A percentile compares a stretch with the other conserved stretches of the same genome.
These are phyloP conservation scores for Sphaceloma murrayae DNA, from an alignment of 2,329 filamentous ascomycete species.

Conservation along the genomic window DNA sequence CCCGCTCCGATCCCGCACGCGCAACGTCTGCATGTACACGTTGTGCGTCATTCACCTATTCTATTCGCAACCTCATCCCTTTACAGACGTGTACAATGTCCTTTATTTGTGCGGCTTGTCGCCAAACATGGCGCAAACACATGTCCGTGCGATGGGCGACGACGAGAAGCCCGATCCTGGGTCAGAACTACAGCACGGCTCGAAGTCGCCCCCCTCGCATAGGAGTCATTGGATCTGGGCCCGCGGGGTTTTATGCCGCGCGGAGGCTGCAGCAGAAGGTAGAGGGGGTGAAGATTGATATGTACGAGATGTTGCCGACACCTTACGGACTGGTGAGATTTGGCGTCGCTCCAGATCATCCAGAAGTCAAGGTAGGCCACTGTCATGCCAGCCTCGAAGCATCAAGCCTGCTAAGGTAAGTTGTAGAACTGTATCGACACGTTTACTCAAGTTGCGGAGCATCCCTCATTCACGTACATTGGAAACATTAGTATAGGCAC, in stretches of 20 bases:
- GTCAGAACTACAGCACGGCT: conserved; percentile 22
- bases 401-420: conserved; percentile 22
- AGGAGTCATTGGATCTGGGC: conserved; percentile 85
- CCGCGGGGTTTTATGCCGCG: conserved; percentile 91
- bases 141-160: too few species aligned
- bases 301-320: conserved; percentile 91
- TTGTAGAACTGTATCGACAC: conserved; percentile 84
- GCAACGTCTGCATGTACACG: too few species aligned
- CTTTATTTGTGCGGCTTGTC: conserved; percentile 12
- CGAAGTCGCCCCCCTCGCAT: conserved; percentile 54
- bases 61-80: neutral
- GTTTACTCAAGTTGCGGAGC: conserved; percentile 78
- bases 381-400: neutral
- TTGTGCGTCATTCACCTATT: neutral
- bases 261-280: conserved; percentile 73
- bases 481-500: conserved; percentile 77
- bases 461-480: conserved; percentile 76
- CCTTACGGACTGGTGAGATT: conserved; percentile 89
- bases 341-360: conserved; percentile 95
- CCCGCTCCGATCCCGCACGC: conserved; percentile 1
- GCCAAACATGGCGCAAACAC: neutral
- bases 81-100: neutral
- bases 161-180: neutral
- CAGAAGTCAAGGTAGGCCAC: conserved; percentile 76
- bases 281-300: conserved; percentile 66